phyloP scores from a whole-genome alignment of 805 yeast genomes.

The Metschnikowia cerradonensis region DNA sequence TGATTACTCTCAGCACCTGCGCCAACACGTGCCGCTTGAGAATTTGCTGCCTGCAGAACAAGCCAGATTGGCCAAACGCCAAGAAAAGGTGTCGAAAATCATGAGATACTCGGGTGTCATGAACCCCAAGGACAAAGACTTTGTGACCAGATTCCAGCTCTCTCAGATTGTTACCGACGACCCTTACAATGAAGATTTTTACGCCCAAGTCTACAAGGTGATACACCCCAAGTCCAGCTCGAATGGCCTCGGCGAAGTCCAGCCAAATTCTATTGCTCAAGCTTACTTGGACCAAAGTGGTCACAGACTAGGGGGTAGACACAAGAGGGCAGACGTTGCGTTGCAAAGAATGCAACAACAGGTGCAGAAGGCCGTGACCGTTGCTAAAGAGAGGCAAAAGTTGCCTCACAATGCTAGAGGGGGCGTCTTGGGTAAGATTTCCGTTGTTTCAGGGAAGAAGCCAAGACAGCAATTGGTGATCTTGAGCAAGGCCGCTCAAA shows the following conservation, averaged over 20 bases:
- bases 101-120: conserved; percentile 85
- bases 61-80: conserved; percentile 61
- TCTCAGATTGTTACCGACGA: conserved; percentile 96
- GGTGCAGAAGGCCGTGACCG: conserved; percentile 92
- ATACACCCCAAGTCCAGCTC: conserved; percentile 36
- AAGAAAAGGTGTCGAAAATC: conserved; percentile 70
- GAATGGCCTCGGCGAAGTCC: conserved; percentile 19
- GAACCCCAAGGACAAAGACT: conserved; percentile 96
- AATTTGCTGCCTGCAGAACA: conserved; percentile 69
- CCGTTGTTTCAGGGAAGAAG: conserved; percentile 72
- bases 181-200: conserved; percentile 95
- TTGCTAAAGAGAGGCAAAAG: conserved; percentile 85
- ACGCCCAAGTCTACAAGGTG: conserved; percentile 83
- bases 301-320: conserved; percentile 81
- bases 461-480: conserved; percentile 84
- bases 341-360: conserved; percentile 97
- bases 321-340: conserved; percentile 82
- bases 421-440: conserved; percentile 87
- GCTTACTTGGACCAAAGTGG: conserved; percentile 90
- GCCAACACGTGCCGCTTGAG: conserved; percentile 19
- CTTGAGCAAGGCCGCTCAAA: conserved; percentile 48
- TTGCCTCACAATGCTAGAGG: conserved; percentile 61
- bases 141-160: conserved; percentile 88
- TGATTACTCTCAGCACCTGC: conserved; percentile 20
- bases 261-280: conserved; percentile 80